Evolutionary conservation across 208 protist genomes (phyloP), one percentile per base, ranked within the genome.

Genomic region (Trypanosomatidae sp.): DNA sequence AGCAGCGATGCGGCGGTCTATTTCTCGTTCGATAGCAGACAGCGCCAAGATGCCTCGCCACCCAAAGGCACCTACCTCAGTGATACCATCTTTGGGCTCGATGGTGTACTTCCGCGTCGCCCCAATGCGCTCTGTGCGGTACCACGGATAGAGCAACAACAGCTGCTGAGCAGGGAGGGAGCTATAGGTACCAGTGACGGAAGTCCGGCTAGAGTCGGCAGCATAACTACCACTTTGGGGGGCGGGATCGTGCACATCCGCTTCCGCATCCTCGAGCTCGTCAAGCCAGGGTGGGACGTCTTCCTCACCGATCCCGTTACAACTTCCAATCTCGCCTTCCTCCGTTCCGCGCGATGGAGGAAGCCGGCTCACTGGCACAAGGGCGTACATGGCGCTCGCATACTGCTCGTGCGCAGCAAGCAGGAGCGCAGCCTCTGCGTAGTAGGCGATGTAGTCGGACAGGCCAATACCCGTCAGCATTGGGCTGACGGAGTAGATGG

Each of bases 361-460:
- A 39, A 80, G 56, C 17, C 30, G 73, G 30, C 52, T 69, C 28
- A 82, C 56, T 76, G 74, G 79, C 55, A 82, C 56, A 52, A 80
- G 69, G 25, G 70, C 76, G 43, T 76, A 77, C 33, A 69, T 68
- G 7, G 90, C 87, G 30, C 83, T 77, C 10, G 69, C 75, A 80
- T 87, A 91, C 47, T 67, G 76, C 3, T 71, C 64, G 6, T 77
- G 56, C 2, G 43, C 60, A 12, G 76, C 76, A 43, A 88, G 74
- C 12, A 92, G 65, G 12, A 89, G 58, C 10, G 77, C 87, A 8
- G 81, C 86, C 55, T 90, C 79, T 15, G 65, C 68, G 65, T 86
- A 86, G 66, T 91, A 92, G 15, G 58, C 55, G 22, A 86, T 69
- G 70, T 83, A 88, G 75, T 88, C 83, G 1, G 65, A 52, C 12